Evolutionary conservation across 257 asterid species (phyloP).

Genomic region (Jaltomata sinuosa): DNA sequence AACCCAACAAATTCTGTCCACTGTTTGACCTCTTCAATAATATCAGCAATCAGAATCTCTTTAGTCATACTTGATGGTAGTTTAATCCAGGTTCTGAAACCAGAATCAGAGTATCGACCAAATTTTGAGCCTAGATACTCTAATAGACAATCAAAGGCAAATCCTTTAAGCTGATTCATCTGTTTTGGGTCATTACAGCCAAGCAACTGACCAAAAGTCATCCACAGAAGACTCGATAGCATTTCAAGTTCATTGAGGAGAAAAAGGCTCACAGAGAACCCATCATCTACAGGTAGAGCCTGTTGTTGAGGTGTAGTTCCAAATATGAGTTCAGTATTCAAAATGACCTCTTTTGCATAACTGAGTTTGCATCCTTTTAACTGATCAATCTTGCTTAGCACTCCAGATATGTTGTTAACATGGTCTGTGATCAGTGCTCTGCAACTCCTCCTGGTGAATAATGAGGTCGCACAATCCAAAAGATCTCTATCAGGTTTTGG

Average conservation of each 20-base stretch:
- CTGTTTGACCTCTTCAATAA: slow-evolving; percentile 46
- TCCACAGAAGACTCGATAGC: slow-evolving; percentile 54
- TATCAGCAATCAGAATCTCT: slow-evolving; percentile 40
- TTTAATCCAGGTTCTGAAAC: slow-evolving; percentile 30
- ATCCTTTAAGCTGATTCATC: slow-evolving; percentile 30
- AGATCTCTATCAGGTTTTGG: slow-evolving; percentile 29
- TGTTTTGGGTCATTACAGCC: slow-evolving; percentile 39
- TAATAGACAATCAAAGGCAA: slow-evolving; percentile 55
- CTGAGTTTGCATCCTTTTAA: slow-evolving; percentile 46
- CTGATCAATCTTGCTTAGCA: slow-evolving; percentile 31
- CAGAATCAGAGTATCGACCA: slow-evolving; percentile 26
- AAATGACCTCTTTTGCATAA: slow-evolving; percentile 47
- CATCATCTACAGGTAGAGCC: slow-evolving; percentile 15
- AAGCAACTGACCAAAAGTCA: slow-evolving; percentile 41
- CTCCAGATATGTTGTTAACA: slow-evolving; percentile 45
- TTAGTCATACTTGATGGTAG: slow-evolving; percentile 42
- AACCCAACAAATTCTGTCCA: slow-evolving; percentile 54
- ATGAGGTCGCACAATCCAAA: slow-evolving; percentile 40
- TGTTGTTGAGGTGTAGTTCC: slow-evolving; percentile 24
- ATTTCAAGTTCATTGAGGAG: slow-evolving; percentile 60
- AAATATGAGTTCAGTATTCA: slow-evolving; percentile 55
- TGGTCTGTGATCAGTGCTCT: slow-evolving; percentile 24
- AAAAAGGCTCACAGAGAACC: slow-evolving; percentile 47
- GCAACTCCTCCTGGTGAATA: slow-evolving; percentile 11
- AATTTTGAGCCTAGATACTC: slow-evolving; percentile 52